Evolutionary conservation across 345 rosid genomes (phyloP).

Genomic region (Salix dunnii): DNA sequence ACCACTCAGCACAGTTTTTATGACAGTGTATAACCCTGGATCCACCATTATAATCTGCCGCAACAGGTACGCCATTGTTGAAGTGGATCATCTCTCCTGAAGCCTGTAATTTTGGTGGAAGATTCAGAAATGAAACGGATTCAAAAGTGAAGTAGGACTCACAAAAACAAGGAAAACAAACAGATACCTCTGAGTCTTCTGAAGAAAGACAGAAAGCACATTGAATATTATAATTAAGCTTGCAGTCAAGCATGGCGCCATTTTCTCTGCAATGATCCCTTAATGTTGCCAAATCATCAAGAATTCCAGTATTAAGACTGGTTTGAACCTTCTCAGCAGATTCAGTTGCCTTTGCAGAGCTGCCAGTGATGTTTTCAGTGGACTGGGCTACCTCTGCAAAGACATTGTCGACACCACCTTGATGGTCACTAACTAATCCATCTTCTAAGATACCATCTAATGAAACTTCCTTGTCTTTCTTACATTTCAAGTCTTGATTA

Average conservation of each 20-base stretch:
- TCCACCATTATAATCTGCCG: slow-evolving; percentile 51
- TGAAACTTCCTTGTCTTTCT: slow-evolving; percentile 28
- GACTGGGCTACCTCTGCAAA: not conserved
- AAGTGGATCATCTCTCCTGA: slow-evolving; percentile 86
- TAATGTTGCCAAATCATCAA: slow-evolving; percentile 19
- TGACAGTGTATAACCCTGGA: slow-evolving; percentile 65
- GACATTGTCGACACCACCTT: slow-evolving; percentile 6
- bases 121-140: slow-evolving; percentile 6
- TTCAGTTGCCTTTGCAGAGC: slow-evolving; percentile 16
- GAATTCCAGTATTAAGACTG: slow-evolving; percentile 12
- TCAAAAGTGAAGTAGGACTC: not conserved
- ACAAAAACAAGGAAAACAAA: slow-evolving; percentile 9
- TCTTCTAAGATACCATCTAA: slow-evolving; percentile 17
- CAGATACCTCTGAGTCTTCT: slow-evolving; percentile 61
- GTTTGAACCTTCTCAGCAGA: slow-evolving; percentile 15
- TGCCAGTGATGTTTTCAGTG: not conserved
- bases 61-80: slow-evolving; percentile 57
- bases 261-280: slow-evolving; percentile 24
- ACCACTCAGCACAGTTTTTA: slow-evolving; percentile 89
- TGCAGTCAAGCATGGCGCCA: slow-evolving; percentile 37
- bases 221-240: slow-evolving; percentile 17
- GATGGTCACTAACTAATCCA: slow-evolving; percentile 18
- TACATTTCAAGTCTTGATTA: slow-evolving; percentile 8
- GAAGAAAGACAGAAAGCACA: slow-evolving; percentile 85
- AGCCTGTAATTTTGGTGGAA: slow-evolving; percentile 41